Base-by-base conservation (phyloP, 2,329 filamentous ascomycete species). In the Colletotrichum liaoningense region DNA sequence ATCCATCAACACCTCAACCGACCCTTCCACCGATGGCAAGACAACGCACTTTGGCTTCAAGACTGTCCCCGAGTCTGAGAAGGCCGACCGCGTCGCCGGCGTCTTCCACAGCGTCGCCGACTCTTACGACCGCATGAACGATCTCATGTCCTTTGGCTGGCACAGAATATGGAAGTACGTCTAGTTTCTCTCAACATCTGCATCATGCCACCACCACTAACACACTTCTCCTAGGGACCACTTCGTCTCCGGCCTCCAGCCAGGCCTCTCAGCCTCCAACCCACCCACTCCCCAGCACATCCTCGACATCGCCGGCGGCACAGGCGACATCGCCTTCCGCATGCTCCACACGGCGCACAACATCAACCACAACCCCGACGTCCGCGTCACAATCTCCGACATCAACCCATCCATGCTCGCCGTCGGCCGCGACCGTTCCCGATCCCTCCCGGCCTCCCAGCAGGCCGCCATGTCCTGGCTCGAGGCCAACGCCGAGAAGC, bases 71-170 rank as follows among this genome's bases (percentile, higher is more conserved):
- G 94, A 97, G 81, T 87, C 91, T 11, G 88, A 97, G 82, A 98
- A 98, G 84, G 86, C 85, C 57, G 79, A 87, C 76, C 83, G 86
- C 88, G 95, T 98, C 54, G 93, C 93, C 73, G 91, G 90, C 55
- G 97, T 99, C 72, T 99, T 99, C 86, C 96, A 94, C 83, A 98
- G 93, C 77, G 97, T 99, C 54, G 97, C 97, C 77, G 92, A 94
- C 75, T 95, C 93, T 22, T 99, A 99, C 85, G 97, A 99, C 84
- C 93, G 93, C 75, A 99, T 99, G 97, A 99, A 99, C 86, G 97
- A 99, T 83, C 89, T 98, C 77, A 99, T 99, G 97, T 98, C 97
- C 8, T 90, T 99, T 60, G 97, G 97, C 68, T 95, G 98, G 85
- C 97, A 99, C 83, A 93, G 97, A 56, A 87, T 99, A 49, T 99